Conservation (phyloP, 768 basidiomycete genomes). For the Calocybe cyanea region DNA sequence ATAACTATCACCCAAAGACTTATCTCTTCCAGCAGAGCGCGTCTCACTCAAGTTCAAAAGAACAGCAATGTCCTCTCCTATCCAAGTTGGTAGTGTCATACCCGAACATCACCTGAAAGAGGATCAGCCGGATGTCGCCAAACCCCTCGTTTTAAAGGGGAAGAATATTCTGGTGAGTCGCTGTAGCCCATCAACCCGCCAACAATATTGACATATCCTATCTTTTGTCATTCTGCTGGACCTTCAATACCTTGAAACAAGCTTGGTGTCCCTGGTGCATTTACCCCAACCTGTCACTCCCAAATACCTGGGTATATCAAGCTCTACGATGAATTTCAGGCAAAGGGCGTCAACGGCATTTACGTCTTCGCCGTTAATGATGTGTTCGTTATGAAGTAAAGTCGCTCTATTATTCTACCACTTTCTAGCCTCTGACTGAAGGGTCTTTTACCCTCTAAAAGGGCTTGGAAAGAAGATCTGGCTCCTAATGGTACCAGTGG, state of each 20-base stretch:
- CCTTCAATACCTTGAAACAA: conserved; percentile 17
- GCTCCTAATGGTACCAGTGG: conserved; percentile 55
- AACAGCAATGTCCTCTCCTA: conserved; percentile 25
- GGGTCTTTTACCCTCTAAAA: conserved; percentile 16
- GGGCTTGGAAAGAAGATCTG: conserved; percentile 66
- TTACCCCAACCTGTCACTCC: conserved; percentile 66
- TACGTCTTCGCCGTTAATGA: conserved; percentile 80
- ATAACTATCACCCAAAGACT: too few species aligned
- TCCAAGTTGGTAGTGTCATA: conserved; percentile 45
- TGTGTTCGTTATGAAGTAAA: conserved; percentile 60
- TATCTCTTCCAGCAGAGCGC: too few species aligned
- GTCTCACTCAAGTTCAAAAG: too few species aligned
- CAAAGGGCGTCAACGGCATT: conserved; percentile 69
- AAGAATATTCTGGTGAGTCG: conserved; percentile 64
- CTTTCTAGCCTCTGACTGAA: neutral
- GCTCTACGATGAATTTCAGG: conserved; percentile 66
- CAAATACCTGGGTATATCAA: conserved; percentile 65
- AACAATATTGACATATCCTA: neutral
- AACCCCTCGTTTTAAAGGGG: conserved; percentile 46
- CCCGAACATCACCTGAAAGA: conserved; percentile 58
- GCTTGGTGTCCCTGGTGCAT: conserved; percentile 77
- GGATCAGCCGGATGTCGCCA: conserved; percentile 40
- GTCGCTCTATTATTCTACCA: too few species aligned
- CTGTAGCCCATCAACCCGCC: too few species aligned
- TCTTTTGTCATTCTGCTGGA: neutral